phyloP scores from a whole-genome alignment of 1,284 basidiomycete genomes.

The Malassezia globosa region DNA sequence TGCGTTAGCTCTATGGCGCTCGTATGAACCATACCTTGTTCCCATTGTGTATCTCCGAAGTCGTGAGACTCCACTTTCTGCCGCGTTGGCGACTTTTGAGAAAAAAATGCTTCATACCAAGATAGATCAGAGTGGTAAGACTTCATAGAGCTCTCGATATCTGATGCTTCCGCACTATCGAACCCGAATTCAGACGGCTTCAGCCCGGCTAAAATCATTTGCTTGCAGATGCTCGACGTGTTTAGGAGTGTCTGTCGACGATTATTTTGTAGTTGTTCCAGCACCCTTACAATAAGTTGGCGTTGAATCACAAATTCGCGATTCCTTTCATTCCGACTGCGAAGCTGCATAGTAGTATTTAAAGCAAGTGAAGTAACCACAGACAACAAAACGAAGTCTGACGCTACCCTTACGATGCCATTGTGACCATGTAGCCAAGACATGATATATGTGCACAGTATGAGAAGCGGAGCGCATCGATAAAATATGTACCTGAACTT shows the following conservation, averaged over 20 bases:
- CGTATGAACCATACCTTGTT: conserved; percentile 10
- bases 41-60: conserved; percentile 1
- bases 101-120: conserved; percentile 16
- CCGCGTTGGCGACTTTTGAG: neutral
- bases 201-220: conserved; percentile 8
- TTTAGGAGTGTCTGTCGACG: neutral
- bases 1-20: neutral
- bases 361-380: conserved; percentile 14
- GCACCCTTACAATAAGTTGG: conserved; percentile 1
- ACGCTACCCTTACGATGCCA: neutral
- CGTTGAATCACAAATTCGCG: conserved; percentile 1
- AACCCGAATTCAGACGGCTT: conserved; percentile 10
- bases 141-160: neutral
- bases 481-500: no score
- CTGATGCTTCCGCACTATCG: neutral
- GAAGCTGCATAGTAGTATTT: conserved; percentile 5
- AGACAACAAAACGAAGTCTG: conserved; percentile 5
- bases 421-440: neutral
- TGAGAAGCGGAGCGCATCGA: no score
- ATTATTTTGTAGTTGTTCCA: neutral
- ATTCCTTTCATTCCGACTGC: neutral
- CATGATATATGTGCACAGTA: no score
- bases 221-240: neutral
- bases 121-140: conserved; percentile 7
- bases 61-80: neutral